Base-by-base conservation (phyloP, 768 basidiomycete genomes). In the Podaxis carcinomalis region DNA sequence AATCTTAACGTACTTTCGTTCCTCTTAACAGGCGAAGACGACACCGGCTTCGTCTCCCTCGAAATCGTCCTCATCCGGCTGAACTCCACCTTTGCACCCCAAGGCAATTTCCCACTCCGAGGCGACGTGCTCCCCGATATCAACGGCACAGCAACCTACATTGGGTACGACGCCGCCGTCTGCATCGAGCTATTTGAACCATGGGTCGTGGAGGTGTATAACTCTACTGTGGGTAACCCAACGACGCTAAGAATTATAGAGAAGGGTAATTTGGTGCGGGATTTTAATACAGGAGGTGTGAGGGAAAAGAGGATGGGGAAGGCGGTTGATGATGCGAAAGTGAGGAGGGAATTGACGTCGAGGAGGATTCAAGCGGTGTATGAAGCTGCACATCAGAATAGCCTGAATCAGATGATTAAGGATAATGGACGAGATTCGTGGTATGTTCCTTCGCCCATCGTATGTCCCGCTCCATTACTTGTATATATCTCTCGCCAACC, bases 391-490 rank as follows among this genome's bases (percentile, higher is more conserved):
- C 78, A 79, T 50, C 69, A 69, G 27, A 80, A 77, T 57, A 73
- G 73, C 37, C 66, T 78, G 3, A 77, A 79, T 46, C 70, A 73
- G 53, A 64, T 77, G 23, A 14, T 75, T 28, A 77, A 77, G 66
- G 78, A 78, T 59, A 79, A 77, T 53, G 77, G 75, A 11, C 66
- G 75, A 14, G 76, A 77, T 57, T 57, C 70, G 3, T 69, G 51
- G 23, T 80, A 79, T 62, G 75, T 76, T 7, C 77, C 79, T 19
- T 75, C 75, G 4, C 77, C 76, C n/a, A 74, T 73, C 42, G 78
- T 79, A 56, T 47, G 70, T 57, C 40, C 13, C 37, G 13, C 46
- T 28, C 42, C 6, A 21, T 19, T 13, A n/a, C 47, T 40, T n/a
- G 0, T 51, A 28, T 55, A 23, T 28, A 46, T 21, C 19, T 27